Conservation (phyloP, 495 filamentous ascomycete species). For the Hypoxylon fuscum region DNA sequence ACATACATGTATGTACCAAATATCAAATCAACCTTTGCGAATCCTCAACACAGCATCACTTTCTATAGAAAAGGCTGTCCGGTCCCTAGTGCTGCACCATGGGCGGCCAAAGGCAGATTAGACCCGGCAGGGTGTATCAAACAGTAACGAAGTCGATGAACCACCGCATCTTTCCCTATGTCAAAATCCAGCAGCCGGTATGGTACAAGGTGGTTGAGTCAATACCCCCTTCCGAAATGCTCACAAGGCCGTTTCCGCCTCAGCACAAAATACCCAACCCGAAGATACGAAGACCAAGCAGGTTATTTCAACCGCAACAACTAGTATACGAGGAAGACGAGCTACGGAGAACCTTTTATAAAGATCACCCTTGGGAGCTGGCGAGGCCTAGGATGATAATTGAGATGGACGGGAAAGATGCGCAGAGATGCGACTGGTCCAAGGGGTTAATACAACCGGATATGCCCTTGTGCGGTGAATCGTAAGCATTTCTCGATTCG, state of each 20-base stretch:
- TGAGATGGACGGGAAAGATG: conserved; percentile 86
- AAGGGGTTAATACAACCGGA: conserved; percentile 76
- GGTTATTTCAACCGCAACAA: conserved; percentile 79
- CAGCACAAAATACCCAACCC: conserved; percentile 63
- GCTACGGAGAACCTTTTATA: conserved; percentile 82
- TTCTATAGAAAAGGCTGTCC: conserved; percentile 3
- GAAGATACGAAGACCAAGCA: conserved; percentile 67
- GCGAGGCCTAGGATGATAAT: conserved; percentile 86
- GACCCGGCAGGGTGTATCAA: conserved; percentile 39
- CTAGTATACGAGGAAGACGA: conserved; percentile 87
- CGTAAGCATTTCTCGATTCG: conserved; percentile 57
- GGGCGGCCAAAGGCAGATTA: conserved; percentile 43
- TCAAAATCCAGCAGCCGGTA: conserved; percentile 61
- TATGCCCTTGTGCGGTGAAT: conserved; percentile 84
- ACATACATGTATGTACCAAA: too few species aligned
- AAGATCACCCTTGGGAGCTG: conserved; percentile 96
- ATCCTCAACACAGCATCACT: conserved; percentile 17
- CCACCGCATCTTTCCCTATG: conserved; percentile 37
- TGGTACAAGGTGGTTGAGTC: conserved; percentile 80
- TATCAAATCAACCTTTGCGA: background rate
- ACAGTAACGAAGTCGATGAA: conserved; percentile 36
- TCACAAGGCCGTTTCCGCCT: conserved; percentile 73
- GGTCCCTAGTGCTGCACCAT: conserved; percentile 26
- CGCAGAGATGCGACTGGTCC: conserved; percentile 78
- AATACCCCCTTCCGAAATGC: conserved; percentile 81